A percentile compares a stretch with the other conserved stretches of the same genome.
Evolutionary conservation across 257 asterid species (phyloP).

Genomic region (Prunella vulgaris): DNA sequence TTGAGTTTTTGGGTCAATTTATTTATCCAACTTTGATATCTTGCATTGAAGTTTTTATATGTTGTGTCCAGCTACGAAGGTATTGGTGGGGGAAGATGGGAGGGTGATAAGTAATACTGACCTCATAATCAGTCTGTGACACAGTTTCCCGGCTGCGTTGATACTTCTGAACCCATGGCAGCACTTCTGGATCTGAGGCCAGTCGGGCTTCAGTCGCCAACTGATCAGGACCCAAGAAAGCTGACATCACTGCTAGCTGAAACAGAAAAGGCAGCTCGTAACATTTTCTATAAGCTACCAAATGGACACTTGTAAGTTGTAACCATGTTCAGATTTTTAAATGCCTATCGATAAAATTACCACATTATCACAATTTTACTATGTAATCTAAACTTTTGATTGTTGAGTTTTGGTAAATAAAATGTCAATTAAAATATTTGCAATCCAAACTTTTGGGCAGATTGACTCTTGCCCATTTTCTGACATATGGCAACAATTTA

Average conservation of each 20-base stretch:
- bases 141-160: constrained; percentile 96
- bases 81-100: too few relatives aligned
- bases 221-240: constrained; percentile 93
- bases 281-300: constrained; percentile 1
- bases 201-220: constrained; percentile 70
- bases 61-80: too few relatives aligned
- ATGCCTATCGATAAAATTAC: too few relatives aligned
- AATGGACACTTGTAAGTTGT: background rate
- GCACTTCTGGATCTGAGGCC: constrained; percentile 75
- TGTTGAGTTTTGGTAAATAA: too few relatives aligned
- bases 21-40: background rate
- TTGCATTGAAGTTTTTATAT: background rate
- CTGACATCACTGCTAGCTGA: constrained; percentile 94
- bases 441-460: too few relatives aligned
- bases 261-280: background rate
- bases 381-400: too few relatives aligned
- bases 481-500: background rate
- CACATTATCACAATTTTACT: too few relatives aligned
- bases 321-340: background rate
- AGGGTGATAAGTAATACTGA: too few relatives aligned
- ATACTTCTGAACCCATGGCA: constrained; percentile 91
- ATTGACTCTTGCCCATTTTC: background rate
- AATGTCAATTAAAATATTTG: too few relatives aligned
- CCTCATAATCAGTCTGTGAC: constrained; percentile 93
- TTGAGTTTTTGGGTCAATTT: background rate